Conservation (phyloP, 148 eudicot species). For the Chenopodium quinoa region DNA sequence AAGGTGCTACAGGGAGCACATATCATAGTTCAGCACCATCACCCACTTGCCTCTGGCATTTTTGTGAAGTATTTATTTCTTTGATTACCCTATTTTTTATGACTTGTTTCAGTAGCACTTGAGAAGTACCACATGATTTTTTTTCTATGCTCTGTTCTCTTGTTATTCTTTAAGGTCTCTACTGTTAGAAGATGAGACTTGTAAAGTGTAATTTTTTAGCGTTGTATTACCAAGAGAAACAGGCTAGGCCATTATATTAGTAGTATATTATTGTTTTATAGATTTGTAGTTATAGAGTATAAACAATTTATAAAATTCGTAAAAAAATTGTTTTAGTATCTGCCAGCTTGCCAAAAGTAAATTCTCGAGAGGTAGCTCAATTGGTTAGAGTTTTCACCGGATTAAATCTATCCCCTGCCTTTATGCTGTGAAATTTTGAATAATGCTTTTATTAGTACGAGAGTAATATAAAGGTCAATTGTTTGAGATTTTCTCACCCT, state of each 20-base stretch:
- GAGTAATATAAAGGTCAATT: no score
- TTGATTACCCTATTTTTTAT: constrained; percentile 1
- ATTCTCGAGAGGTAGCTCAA: no score
- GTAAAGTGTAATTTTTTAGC: not conserved
- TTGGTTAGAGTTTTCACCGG: no score
- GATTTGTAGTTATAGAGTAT: not conserved
- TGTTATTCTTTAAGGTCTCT: constrained; percentile 7
- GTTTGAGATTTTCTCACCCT: no score
- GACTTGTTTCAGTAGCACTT: not conserved
- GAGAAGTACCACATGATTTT: not conserved
- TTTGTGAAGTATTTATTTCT: constrained; percentile 18
- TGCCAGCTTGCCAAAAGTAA: no score
- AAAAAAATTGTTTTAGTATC: no score
- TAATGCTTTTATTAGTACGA: no score
- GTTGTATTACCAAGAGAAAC: not conserved
- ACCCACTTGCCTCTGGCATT: constrained; percentile 15
- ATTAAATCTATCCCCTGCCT: no score
- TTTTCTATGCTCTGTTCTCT: not conserved
- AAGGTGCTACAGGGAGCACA: constrained; percentile 2
- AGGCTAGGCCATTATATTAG: not conserved
- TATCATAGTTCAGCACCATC: constrained; percentile 31
- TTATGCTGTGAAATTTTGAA: no score
- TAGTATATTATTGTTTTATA: constrained; percentile 5
- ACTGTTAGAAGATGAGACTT: constrained; percentile 15
- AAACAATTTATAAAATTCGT: no score